A percentile compares a stretch with the other conserved stretches of the same genome.
Evolutionary conservation across 108 stramenopile species (phyloP).

Genomic region (Stephanodiscus minutulus): DNA sequence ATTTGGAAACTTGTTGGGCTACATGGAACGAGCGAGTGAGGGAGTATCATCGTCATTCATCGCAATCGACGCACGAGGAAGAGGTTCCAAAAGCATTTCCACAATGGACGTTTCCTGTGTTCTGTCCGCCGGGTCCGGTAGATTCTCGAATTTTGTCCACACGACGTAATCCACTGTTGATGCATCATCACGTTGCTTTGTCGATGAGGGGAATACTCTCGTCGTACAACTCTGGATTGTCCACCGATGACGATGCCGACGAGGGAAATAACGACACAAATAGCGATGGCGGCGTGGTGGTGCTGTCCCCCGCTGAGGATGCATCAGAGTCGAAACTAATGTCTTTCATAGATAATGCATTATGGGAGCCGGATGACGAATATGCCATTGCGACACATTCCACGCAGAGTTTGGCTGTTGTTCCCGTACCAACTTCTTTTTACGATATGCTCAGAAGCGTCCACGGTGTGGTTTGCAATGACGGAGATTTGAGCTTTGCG

Average conservation of each 20-base stretch:
- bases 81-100: slow-evolving; percentile 3
- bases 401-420: slow-evolving; percentile 13
- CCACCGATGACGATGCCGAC: neutral
- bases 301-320: slow-evolving; percentile 11
- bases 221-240: neutral
- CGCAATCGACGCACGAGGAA: slow-evolving; percentile 8
- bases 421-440: slow-evolving; percentile 31
- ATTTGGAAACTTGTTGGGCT: slow-evolving; percentile 14
- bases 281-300: slow-evolving; percentile 7
- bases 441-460: slow-evolving; percentile 54
- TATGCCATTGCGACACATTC: neutral
- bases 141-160: slow-evolving; percentile 58
- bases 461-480: slow-evolving; percentile 72
- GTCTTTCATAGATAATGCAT: slow-evolving; percentile 11
- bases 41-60: slow-evolving; percentile 14
- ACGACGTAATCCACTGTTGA: slow-evolving; percentile 50
- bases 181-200: slow-evolving; percentile 62
- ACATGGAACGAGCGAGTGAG: slow-evolving; percentile 33
- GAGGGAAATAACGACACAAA: neutral
- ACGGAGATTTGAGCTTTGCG: slow-evolving; percentile 60
- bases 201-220: slow-evolving; percentile 29
- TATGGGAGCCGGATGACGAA: slow-evolving; percentile 6
- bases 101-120: neutral
- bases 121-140: slow-evolving; percentile 65
- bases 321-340: slow-evolving; percentile 13